Conservation (phyloP, 805 yeast genomes). For the Scheffersomyces coipomensis region DNA sequence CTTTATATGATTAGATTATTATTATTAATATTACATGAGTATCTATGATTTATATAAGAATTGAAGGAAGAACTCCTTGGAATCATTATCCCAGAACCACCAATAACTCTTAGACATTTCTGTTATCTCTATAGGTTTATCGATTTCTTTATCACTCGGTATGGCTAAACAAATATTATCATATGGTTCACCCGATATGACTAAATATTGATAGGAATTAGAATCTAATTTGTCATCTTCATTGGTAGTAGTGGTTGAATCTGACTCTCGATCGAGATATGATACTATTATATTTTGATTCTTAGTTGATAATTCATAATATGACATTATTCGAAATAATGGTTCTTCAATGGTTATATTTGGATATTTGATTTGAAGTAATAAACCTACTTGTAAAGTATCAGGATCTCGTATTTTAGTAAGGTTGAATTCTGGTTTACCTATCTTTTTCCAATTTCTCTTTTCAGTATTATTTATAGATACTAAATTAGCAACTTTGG, state of each 20-base stretch:
- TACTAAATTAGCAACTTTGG: constrained; percentile 13
- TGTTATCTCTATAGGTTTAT: constrained; percentile 23
- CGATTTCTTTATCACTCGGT: constrained; percentile 58
- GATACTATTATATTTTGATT: constrained; percentile 38
- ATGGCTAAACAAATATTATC: constrained; percentile 76
- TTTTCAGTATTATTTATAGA: constrained; percentile 41
- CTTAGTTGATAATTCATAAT: constrained; percentile 55
- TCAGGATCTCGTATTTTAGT: constrained; percentile 66
- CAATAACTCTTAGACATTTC: constrained; percentile 44
- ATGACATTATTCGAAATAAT: constrained; percentile 71
- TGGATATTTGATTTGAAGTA: constrained; percentile 59
- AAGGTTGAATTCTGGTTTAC: constrained; percentile 69
- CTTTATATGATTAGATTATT: background rate
- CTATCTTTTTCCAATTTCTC: constrained; percentile 57
- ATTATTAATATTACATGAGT: background rate
- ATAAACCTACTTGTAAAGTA: constrained; percentile 59
- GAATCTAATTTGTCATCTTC: constrained; percentile 18
- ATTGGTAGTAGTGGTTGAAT: constrained; percentile 11
- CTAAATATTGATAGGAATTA: constrained; percentile 61
- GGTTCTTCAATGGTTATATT: constrained; percentile 53
- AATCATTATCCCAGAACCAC: constrained; percentile 74
- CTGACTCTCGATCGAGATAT: constrained; percentile 11
- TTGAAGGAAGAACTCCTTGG: constrained; percentile 69
- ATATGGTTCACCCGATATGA: constrained; percentile 88
- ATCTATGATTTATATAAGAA: constrained; percentile 45